A percentile compares a stretch with the other conserved stretches of the same genome.
These are phyloP conservation scores for Saccharomycopsis guyanensis DNA, from an alignment of 805 yeast genomes.

Conservation along the genomic window DNA sequence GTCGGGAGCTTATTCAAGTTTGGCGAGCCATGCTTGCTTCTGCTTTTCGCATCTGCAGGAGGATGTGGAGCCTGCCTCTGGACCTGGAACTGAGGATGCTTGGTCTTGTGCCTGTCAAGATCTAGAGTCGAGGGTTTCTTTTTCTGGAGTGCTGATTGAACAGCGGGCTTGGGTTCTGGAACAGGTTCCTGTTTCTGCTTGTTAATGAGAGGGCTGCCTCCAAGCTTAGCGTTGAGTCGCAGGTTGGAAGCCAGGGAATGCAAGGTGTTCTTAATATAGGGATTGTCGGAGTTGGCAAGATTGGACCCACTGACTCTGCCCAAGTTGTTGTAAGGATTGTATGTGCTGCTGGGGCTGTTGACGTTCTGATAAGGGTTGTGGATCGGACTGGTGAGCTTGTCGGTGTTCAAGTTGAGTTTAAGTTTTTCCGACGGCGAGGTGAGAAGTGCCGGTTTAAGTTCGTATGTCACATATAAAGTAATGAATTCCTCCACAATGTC, in stretches of 20 bases:
- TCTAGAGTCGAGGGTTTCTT: background rate
- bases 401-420: conserved; percentile 10
- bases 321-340: background rate
- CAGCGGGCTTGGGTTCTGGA: background rate
- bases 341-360: conserved; percentile 17
- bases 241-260: background rate
- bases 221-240: background rate
- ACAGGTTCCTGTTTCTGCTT: background rate
- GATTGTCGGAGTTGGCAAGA: conserved; percentile 12
- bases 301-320: background rate
- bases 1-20: background rate
- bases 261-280: conserved; percentile 18
- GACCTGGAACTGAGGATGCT: conserved; percentile 16
- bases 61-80: conserved; percentile 17
- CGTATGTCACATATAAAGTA: conserved; percentile 14
- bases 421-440: background rate
- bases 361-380: conserved; percentile 20
- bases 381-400: background rate
- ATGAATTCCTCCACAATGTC: conserved; percentile 13
- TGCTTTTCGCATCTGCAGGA: conserved; percentile 3
- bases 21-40: background rate
- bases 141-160: background rate
- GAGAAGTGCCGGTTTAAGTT: conserved; percentile 10
- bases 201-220: background rate
- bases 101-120: background rate